Evolutionary conservation across 495 filamentous ascomycete genomes (phyloP).

Genomic region (Podospora pseudoanserina): DNA sequence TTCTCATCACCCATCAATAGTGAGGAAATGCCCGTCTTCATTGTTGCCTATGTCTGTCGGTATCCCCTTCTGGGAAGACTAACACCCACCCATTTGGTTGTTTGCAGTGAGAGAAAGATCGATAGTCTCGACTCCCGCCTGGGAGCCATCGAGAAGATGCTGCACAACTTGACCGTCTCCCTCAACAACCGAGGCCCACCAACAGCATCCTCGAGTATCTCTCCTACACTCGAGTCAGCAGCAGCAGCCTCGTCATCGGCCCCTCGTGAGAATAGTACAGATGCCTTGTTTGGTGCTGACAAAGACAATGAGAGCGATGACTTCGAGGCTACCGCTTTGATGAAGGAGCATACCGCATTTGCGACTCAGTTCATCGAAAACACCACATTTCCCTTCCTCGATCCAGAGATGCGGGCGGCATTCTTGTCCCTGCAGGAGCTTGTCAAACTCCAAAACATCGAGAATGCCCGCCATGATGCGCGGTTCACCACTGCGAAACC

Average conservation of each 20-base stretch:
- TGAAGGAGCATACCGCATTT: slow-evolving; percentile 60
- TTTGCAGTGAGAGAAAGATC: slow-evolving; percentile 61
- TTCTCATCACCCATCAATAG: slow-evolving; percentile 69
- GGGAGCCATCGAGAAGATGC: slow-evolving; percentile 53
- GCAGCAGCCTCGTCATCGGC: slow-evolving; percentile 9
- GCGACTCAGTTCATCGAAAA: slow-evolving; percentile 60
- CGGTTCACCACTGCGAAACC: slow-evolving; percentile 44
- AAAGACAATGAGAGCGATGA: slow-evolving; percentile 37
- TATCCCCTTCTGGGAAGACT: not conserved
- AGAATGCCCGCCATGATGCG: slow-evolving; percentile 36
- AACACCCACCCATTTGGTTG: not conserved
- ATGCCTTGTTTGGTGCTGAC: slow-evolving; percentile 11
- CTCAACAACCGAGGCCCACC: slow-evolving; percentile 14
- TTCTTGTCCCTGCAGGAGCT: slow-evolving; percentile 57
- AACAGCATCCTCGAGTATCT: slow-evolving; percentile 2
- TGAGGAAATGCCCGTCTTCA: slow-evolving; percentile 30
- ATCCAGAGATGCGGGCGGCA: slow-evolving; percentile 53
- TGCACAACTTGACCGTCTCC: slow-evolving; percentile 41
- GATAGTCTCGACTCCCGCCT: slow-evolving; percentile 63
- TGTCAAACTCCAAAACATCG: slow-evolving; percentile 47
- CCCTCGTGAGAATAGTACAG: slow-evolving; percentile 1
- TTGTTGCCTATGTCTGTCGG: not conserved
- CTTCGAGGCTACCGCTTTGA: slow-evolving; percentile 59
- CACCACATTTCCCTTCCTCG: slow-evolving; percentile 43
- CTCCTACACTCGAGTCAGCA: not conserved